phyloP scores from a whole-genome alignment of 2,329 filamentous ascomycete species.

The Mariannaea elegans region DNA sequence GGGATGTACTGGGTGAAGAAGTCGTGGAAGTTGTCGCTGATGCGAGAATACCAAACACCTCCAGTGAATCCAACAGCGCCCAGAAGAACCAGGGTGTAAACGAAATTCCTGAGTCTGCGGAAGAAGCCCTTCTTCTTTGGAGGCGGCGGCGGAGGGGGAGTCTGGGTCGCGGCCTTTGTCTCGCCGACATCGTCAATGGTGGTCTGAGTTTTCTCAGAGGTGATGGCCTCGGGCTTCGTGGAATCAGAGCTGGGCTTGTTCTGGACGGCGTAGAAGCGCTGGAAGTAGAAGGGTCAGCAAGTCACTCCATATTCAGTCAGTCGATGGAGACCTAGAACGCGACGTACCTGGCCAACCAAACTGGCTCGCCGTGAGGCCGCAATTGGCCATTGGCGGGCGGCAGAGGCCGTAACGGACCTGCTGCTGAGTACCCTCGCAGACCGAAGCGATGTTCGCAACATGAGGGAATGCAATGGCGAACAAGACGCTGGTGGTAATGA shows the following conservation, averaged over 20 bases:
- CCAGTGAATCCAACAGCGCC: slow-evolving; percentile 83
- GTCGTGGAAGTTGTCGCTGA: slow-evolving; percentile 98
- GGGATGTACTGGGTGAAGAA: slow-evolving; percentile 98
- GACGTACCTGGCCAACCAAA: slow-evolving; percentile 45
- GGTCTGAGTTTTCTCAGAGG: slow-evolving; percentile 56
- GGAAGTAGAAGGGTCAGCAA: slow-evolving; percentile 43
- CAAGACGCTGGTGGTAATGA: slow-evolving; percentile 43
- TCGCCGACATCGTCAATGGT: slow-evolving; percentile 48
- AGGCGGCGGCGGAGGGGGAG: slow-evolving; percentile 42
- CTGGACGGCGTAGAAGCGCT: slow-evolving; percentile 67
- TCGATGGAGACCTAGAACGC: slow-evolving; percentile 45
- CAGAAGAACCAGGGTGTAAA: slow-evolving; percentile 80
- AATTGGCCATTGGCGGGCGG: slow-evolving; percentile 67
- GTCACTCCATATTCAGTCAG: slow-evolving; percentile 36
- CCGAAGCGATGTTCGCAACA: slow-evolving; percentile 75
- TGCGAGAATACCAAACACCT: slow-evolving; percentile 89
- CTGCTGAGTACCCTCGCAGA: slow-evolving; percentile 68
- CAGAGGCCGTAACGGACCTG: slow-evolving; percentile 61
- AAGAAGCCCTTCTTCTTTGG: slow-evolving; percentile 71
- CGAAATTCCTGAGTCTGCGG: slow-evolving; percentile 78
- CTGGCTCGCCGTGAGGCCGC: slow-evolving; percentile 46
- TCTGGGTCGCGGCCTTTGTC: slow-evolving; percentile 51
- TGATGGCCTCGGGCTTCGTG: slow-evolving; percentile 61
- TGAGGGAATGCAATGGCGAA: slow-evolving; percentile 63
- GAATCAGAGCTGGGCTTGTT: slow-evolving; percentile 61